phyloP scores from a whole-genome alignment of 352 stramenopile species.

The Phytopythium sindhum region DNA sequence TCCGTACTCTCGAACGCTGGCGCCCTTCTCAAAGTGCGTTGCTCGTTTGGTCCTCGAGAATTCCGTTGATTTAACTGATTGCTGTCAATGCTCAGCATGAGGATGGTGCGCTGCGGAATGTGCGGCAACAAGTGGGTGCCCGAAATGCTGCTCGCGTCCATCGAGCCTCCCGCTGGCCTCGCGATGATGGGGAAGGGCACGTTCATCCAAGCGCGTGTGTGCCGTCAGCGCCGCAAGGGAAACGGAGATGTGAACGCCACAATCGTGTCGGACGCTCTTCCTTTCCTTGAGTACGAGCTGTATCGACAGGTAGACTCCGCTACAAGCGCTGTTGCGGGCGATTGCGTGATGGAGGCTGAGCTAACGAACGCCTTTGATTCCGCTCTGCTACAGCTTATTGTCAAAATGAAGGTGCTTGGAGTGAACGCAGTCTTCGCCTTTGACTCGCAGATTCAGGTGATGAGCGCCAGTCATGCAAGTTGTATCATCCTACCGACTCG shows the following conservation, averaged over 20 bases:
- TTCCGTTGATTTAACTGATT: not conserved
- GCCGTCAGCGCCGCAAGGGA: slow-evolving; percentile 88
- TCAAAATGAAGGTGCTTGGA: slow-evolving; percentile 92
- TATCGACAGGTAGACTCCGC: slow-evolving; percentile 88
- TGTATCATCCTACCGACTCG: too few species aligned
- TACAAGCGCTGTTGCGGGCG: not conserved
- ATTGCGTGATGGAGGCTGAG: not conserved
- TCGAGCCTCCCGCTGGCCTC: slow-evolving; percentile 77
- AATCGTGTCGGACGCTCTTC: slow-evolving; percentile 94
- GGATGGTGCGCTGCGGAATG: slow-evolving; percentile 94
- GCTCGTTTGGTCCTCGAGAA: not conserved
- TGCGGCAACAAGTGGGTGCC: slow-evolving; percentile 98
- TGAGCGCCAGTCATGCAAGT: not conserved
- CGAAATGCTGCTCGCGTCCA: slow-evolving; percentile 92
- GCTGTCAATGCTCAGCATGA: slow-evolving; percentile 71
- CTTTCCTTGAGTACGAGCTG: slow-evolving; percentile 98
- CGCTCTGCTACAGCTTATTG: slow-evolving; percentile 48
- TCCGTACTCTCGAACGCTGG: slow-evolving; percentile 93
- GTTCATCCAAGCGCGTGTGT: slow-evolving; percentile 96
- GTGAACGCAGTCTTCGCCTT: slow-evolving; percentile 96
- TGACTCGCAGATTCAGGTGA: slow-evolving; percentile 87
- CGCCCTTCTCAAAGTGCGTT: slow-evolving; percentile 92
- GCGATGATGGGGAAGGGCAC: slow-evolving; percentile 89
- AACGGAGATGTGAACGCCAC: slow-evolving; percentile 94
- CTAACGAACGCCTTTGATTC: slow-evolving; percentile 1